Evolutionary conservation across 2,329 filamentous ascomycete genomes (phyloP).

Genomic region (Sphaerulina populicola): DNA sequence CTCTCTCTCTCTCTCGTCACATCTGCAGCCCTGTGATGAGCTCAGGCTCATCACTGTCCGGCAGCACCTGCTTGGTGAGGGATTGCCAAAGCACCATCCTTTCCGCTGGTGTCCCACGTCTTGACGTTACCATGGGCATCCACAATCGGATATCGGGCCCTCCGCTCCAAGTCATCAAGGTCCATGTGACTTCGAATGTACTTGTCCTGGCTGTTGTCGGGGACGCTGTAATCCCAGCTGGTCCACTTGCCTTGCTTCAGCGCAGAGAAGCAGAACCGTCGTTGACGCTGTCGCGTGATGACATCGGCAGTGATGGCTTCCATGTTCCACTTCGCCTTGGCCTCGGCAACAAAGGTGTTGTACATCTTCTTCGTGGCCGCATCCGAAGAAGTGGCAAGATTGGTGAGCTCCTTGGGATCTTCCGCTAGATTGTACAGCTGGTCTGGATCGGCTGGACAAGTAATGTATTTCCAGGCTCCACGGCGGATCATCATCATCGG

Average conservation of each 20-base stretch:
- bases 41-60: slow-evolving; percentile 25
- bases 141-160: slow-evolving; percentile 59
- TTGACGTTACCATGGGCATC: slow-evolving; percentile 37
- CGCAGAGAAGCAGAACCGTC: slow-evolving; percentile 70
- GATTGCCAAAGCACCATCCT: slow-evolving; percentile 20
- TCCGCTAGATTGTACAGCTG: slow-evolving; percentile 72
- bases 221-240: slow-evolving; percentile 77
- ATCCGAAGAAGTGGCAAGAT: slow-evolving; percentile 49
- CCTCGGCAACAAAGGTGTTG: slow-evolving; percentile 63
- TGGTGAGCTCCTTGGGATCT: slow-evolving; percentile 70
- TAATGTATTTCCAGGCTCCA: slow-evolving; percentile 83
- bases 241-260: slow-evolving; percentile 67
- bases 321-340: slow-evolving; percentile 70
- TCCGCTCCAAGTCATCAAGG: slow-evolving; percentile 70
- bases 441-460: slow-evolving; percentile 71
- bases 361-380: slow-evolving; percentile 36
- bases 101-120: slow-evolving; percentile 18
- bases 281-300: slow-evolving; percentile 66
- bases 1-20: slow-evolving; percentile 2
- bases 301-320: slow-evolving; percentile 66
- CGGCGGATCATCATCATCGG: slow-evolving; percentile 92
- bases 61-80: slow-evolving; percentile 31
- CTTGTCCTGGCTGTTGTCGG: slow-evolving; percentile 54
- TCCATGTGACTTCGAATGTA: slow-evolving; percentile 80
- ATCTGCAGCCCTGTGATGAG: background rate